Base-by-base conservation (phyloP, 257 asterid genomes). In the Ilex aquifolium region DNA sequence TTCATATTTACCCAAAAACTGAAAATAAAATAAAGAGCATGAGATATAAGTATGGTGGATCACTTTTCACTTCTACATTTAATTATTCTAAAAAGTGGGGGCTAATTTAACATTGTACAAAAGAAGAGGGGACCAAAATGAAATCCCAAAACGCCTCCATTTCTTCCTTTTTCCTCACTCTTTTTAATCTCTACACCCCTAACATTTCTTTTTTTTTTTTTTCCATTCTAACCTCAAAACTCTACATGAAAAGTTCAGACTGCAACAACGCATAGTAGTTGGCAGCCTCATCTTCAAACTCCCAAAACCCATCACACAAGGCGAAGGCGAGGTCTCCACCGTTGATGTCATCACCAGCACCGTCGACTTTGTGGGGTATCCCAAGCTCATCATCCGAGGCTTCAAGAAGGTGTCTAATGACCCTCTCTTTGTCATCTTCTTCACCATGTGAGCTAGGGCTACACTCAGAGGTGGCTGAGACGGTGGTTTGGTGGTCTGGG, bases 371-470 rank as follows among this genome's bases (percentile, higher is more conserved):
- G 40, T 65, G 79, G 0, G 95, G 96, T 44, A 89, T 83, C 17
- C 96, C 95, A 3, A 86, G 90, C 72, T 89, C 96, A 72, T 89
- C 96, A 53, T 89, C 96, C 3, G 96, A 89, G 7, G 96, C 96
- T 76, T 89, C 95, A 0, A 89, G 89, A 30, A 89, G 96, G 61
- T 81, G 97, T 69, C 88, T 79, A 82, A 91, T 88, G 13, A 91
- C 85, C 59, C 80, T 81, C 11, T 55, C 69, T 13, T 62, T 65
- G 12, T 72, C 86, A 12, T 76, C 88, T 12, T 70, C 84, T 5
- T 61, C 83, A 1, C 58, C 79, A 1, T 64, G 52, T 15, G 67
- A 56, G 32, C 16, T 16, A 17, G 61, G 53, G 65, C 59, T 44
- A 67, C 50, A 39, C 3, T 48, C 82, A 56, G 50, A 64, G 36